Evolutionary conservation across 345 rosid species (phyloP).

Genomic region (Acer campestre): DNA sequence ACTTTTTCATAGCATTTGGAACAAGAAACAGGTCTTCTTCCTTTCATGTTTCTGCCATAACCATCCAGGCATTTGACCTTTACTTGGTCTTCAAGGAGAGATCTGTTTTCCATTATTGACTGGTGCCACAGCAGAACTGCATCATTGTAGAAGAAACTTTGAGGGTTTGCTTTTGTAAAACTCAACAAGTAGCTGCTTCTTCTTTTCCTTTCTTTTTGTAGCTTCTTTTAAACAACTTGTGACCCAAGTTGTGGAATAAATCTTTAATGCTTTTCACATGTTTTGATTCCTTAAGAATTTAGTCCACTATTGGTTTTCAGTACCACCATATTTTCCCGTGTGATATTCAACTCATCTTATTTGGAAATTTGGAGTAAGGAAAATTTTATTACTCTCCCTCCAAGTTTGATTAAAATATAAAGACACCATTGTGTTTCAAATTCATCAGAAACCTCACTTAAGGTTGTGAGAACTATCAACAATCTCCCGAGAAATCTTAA

Average conservation of each 20-base stretch:
- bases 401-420: no score
- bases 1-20: constrained; percentile 30
- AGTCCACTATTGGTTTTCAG: background rate
- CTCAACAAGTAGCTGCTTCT: background rate
- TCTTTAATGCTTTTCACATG: background rate
- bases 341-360: no score
- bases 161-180: background rate
- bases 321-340: no score
- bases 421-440: no score
- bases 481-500: no score
- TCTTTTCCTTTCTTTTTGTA: background rate
- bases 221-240: background rate
- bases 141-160: background rate
- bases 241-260: background rate
- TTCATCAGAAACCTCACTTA: no score
- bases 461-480: no score
- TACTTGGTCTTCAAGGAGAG: constrained; percentile 1
- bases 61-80: background rate
- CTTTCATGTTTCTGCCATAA: background rate
- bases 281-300: constrained; percentile 6
- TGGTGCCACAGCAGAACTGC: background rate
- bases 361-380: no score
- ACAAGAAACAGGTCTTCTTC: constrained; percentile 9
- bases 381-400: no score
- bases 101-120: background rate